Conservation (phyloP, 2,329 filamentous ascomycete genomes). For the Rugonectria rugulosa region DNA sequence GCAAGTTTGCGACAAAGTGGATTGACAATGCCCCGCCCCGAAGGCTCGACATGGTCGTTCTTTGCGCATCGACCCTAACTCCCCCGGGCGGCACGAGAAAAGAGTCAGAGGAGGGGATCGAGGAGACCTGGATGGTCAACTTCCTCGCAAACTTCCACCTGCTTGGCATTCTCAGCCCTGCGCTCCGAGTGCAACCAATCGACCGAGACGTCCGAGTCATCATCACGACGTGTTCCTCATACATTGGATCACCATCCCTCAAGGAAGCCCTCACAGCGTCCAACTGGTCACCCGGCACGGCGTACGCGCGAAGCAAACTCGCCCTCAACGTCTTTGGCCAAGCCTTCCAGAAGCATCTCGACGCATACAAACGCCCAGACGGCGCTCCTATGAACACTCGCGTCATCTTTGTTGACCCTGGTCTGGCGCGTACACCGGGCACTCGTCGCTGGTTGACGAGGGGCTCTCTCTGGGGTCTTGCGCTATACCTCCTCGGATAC, state of each 20-base stretch:
- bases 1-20: constrained; percentile 95
- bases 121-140: constrained; percentile 93
- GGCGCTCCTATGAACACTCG: constrained; percentile 81
- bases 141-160: constrained; percentile 96
- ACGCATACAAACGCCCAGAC: constrained; percentile 84
- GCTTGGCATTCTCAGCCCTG: constrained; percentile 88
- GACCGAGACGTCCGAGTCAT: constrained; percentile 93
- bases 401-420: constrained; percentile 88
- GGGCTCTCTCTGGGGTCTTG: constrained; percentile 81
- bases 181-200: constrained; percentile 87
- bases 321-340: constrained; percentile 89
- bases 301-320: constrained; percentile 74
- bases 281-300: constrained; percentile 62
- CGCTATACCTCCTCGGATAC: constrained; percentile 80
- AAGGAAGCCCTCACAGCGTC: constrained; percentile 59
- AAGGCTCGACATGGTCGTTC: constrained; percentile 86
- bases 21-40: constrained; percentile 93
- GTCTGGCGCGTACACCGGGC: constrained; percentile 83
- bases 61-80: constrained; percentile 83
- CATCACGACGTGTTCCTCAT: constrained; percentile 85
- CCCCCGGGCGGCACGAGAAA: constrained; percentile 67
- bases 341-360: constrained; percentile 91
- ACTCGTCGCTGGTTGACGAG: constrained; percentile 87
- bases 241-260: constrained; percentile 78
- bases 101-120: constrained; percentile 79